Percentiles rank a stretch among this genome's conserved stretches.
Evolutionary conservation across 257 asterid genomes (phyloP).

Genomic region (Misopates orontium): DNA sequence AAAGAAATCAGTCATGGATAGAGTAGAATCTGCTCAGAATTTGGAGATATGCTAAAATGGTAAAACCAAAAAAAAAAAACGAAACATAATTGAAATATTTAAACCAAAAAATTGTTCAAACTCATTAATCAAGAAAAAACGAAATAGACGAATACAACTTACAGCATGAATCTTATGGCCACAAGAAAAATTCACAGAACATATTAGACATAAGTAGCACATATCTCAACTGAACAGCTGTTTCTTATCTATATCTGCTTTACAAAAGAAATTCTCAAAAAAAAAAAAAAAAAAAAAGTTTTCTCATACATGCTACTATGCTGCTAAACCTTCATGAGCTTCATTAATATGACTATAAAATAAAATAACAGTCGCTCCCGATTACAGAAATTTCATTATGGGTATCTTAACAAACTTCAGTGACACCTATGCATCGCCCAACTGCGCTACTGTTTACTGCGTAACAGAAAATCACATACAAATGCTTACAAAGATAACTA

Average conservation of each 20-base stretch:
- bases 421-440: neutral
- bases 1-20: neutral
- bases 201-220: slow-evolving; percentile 15
- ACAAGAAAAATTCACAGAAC: neutral
- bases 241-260: slow-evolving; percentile 3
- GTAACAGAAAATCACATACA: neutral
- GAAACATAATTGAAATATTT: neutral
- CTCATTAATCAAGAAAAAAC: neutral
- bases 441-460: slow-evolving; percentile 4
- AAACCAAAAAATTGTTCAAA: slow-evolving; percentile 8
- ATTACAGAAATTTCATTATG: neutral
- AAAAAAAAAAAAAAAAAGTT: too few species aligned
- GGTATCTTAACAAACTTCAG: neutral
- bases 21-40: neutral
- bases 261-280: slow-evolving; percentile 14
- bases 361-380: slow-evolving; percentile 12
- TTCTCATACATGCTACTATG: slow-evolving; percentile 1
- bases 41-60: slow-evolving; percentile 4
- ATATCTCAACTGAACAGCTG: slow-evolving; percentile 2
- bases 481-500: slow-evolving; percentile 5
- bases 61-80: neutral
- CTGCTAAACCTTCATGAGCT: slow-evolving; percentile 15
- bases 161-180: neutral
- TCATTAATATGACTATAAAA: slow-evolving; percentile 8
- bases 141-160: neutral